phyloP scores from a whole-genome alignment of 2,329 filamentous ascomycete genomes.

The Macrophomina pseudophaseolina region DNA sequence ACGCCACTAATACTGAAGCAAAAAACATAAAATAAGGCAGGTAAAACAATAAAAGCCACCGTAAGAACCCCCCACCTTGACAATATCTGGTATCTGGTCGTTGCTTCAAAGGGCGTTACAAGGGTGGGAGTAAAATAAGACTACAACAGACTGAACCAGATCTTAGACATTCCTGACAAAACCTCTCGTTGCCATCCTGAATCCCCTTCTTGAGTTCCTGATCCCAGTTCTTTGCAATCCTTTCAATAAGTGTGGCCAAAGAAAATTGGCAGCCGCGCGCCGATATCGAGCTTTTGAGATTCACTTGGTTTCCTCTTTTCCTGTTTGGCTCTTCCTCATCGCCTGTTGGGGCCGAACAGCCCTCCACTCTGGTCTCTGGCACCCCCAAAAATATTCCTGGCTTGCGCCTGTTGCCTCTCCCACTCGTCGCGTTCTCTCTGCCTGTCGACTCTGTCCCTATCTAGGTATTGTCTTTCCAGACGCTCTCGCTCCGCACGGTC shows the following conservation, averaged over 20 bases:
- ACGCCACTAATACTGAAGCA: not conserved
- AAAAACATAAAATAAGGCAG: not conserved
- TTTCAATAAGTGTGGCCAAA: not conserved
- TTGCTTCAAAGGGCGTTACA: not conserved
- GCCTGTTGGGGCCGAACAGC: slow-evolving; percentile 7
- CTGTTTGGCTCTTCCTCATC: not conserved
- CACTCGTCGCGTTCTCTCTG: slow-evolving; percentile 12
- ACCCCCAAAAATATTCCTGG: slow-evolving; percentile 19
- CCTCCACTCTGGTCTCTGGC: slow-evolving; percentile 8
- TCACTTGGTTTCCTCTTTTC: not conserved
- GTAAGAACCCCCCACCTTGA: not conserved
- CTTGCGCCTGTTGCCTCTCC: slow-evolving; percentile 1
- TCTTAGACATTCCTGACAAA: not conserved
- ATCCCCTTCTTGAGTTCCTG: no score
- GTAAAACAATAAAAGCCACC: not conserved
- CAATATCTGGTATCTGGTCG: slow-evolving; percentile 9
- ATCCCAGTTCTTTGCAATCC: not conserved
- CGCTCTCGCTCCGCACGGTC: slow-evolving; percentile 6
- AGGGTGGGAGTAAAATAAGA: not conserved
- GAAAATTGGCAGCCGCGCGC: slow-evolving; percentile 4
- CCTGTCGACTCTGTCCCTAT: not conserved
- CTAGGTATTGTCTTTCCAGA: not conserved
- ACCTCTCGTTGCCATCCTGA: no score
- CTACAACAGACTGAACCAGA: not conserved
- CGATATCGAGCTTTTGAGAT: not conserved